Base-by-base conservation (phyloP, 257 asterid species). In the Nicotiana otophora region DNA sequence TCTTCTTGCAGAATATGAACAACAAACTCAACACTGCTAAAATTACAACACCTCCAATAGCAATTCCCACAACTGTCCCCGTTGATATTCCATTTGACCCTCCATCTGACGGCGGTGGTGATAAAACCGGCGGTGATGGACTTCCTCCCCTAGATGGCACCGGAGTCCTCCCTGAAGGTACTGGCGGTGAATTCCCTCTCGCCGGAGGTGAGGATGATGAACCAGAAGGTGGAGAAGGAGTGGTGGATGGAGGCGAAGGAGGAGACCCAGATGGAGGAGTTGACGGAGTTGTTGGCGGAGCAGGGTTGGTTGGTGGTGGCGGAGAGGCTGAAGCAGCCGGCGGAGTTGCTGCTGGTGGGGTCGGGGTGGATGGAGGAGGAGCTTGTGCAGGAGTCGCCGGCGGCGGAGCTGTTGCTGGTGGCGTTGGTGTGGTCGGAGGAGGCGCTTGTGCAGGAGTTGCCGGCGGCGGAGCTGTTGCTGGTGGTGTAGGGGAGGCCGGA, bases 11-110 rank as follows among this genome's bases (percentile, higher is more conserved):
- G 83, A 85, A 89, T 5, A 92, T 62, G 77, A 83, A 89, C 70
- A 92, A 33, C 67, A 91, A 34, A 70, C 92, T 89, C 81, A 94
- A 15, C 70, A 91, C 60, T 51, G 84, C 90, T n/a, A 94, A 85
- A 68, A 92, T 53, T 0, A 89, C 78, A 5, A 94, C 92, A 54
- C 92, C 97, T 5, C 90, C 97, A 5, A 92, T 57, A 8, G 96
- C 97, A 26, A 94, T 87, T 33, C 97, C 97, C 14, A 92, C 91
- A 16, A 90, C 92, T 84, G 61, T 8, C 53, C 89, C 92, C 4
- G 92, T 86, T 7, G 97, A 83, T 20, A 89, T 83, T 8, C 85
- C 89, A 30, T 89, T 81, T 15, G 88, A 54, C 31, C 83, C 83
- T 2, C 10, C 67, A n/a, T 86, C 81, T 19, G 84, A 19, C 16